Evolutionary conservation across 495 filamentous ascomycete species (phyloP), one percentile per base, ranked within the genome.

Genomic region (Daldinia caldariorum): DNA sequence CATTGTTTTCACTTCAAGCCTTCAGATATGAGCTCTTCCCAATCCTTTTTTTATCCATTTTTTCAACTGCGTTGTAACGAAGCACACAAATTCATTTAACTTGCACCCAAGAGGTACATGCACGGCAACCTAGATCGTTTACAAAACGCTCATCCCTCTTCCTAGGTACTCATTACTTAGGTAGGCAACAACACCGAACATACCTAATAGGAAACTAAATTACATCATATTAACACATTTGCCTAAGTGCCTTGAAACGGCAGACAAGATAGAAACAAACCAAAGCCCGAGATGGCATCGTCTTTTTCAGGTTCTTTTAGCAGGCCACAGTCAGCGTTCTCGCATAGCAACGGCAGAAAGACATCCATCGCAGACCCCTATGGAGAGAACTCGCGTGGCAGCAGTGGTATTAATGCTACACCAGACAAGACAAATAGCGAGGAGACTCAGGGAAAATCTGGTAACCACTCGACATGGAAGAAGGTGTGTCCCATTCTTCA

Each of bases 321-420:
- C 26, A 26, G 32, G 29, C 49, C 10, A 56, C 31, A 6, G 2
- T n/a, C 51, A 8, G n/a, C 41, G 1, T 61, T 58, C 29, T 34
- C 20, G 43, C 68, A 66, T 22, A 53, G 18, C 12, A 32, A 61
- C 51, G 45, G 62, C n/a, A 39, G 58, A 14, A 13, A 32, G 12
- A 38, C 53, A 41, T 53, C 47, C 13, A 14, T 47, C 29, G 26
- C 31, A 5, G 45, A 62, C 26, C 58, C 62, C 0, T 66, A 50
- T 18, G 41, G 58, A 26, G 58, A 62, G 7, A 32, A 38, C 12
- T 8, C 31, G 6, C 29, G 14, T 29, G 14, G 7, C 14, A 9
- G 1, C 20, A 53, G 22, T 26, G 58, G 39, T 12, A 22, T 9
- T 12, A 47, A 13, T 22, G n/a, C 37, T 14, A 12, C 22, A 5